Evolutionary conservation across 2,329 filamentous ascomycete species (phyloP).

Genomic region (Penicillium sp.): DNA sequence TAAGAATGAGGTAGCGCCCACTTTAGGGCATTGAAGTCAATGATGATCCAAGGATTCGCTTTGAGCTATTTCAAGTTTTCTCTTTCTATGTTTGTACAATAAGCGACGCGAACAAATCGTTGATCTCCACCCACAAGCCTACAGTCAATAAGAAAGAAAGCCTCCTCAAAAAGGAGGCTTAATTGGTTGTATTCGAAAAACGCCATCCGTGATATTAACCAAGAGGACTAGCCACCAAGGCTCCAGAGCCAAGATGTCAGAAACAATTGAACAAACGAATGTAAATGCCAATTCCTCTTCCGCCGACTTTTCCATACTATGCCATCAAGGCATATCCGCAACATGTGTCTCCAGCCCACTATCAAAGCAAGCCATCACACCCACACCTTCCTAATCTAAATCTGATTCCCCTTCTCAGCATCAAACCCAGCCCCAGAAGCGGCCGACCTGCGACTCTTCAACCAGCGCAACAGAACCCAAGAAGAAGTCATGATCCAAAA

Average conservation of each 20-base stretch:
- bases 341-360: not conserved
- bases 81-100: not conserved
- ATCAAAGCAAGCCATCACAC: not conserved
- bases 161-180: not conserved
- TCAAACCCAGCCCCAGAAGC: conserved; percentile 11
- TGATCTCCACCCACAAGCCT: not conserved
- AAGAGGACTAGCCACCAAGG: not conserved
- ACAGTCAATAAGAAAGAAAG: not conserved
- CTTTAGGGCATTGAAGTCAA: not conserved
- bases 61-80: not conserved
- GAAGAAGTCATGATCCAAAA: conserved; percentile 69
- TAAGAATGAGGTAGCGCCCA: not conserved
- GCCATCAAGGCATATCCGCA: not conserved
- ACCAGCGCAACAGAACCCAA: conserved; percentile 39
- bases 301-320: not conserved
- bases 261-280: not conserved
- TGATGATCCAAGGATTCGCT: not conserved
- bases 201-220: not conserved
- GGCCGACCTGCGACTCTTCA: conserved; percentile 25
- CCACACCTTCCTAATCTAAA: not conserved
- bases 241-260: not conserved
- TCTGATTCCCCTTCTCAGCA: conserved; percentile 21
- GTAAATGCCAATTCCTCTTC: not conserved
- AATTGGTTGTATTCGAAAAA: not conserved
- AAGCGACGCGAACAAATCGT: not conserved